Evolutionary conservation across 2,329 filamentous ascomycete species (phyloP), one percentile per base, ranked within the genome.

Genomic region (Tolypocladium cylindrosporum): DNA sequence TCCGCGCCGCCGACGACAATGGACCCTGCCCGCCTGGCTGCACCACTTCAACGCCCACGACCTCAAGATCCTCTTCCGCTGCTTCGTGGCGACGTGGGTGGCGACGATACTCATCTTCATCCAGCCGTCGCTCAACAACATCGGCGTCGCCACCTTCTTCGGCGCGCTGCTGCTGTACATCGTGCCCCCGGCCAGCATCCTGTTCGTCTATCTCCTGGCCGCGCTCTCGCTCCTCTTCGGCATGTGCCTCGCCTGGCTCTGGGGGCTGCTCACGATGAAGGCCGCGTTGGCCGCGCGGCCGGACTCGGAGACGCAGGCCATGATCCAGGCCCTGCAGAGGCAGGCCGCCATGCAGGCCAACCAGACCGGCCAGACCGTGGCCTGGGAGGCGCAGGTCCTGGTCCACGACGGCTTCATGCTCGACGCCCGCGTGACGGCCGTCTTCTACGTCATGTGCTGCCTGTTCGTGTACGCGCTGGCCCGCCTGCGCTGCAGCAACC

Each of bases 211-310:
- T 59, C 61, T 80, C 2, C 66, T 80, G 7, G 74, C 67, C 11
- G 65, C 71, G 0, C 41, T 77, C 1, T 74, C 78, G 0, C 66
- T 80, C 4, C 65, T 79, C 4, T 14, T 79, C 1, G 78, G 78
- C 21, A 77, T 79, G 64, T 74, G 70, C 39, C 62, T 78, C 0
- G 77, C 72, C 5, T 80, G 78, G 77, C 76, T 70, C 6, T 81
- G 78, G 78, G 78, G 78, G 4, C 67, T 78, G 2, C 66, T 79
- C 52, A 68, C 72, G 0, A 79, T 78, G 76, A 77, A 78, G 59
- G 77, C 76, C 2, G 78, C 77, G 3, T 59, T 72, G 10, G 75
- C 77, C 1, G 71, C 72, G 2, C 68, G 78, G 16, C 70, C 77
- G 2, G 68, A 67, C 4, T 64, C 69, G 0, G 72, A 75, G 9